A percentile compares a stretch with the other conserved stretches of the same genome.
phyloP scores from a whole-genome alignment of 1,284 basidiomycete species.

The Pulveroboletus sp. region DNA sequence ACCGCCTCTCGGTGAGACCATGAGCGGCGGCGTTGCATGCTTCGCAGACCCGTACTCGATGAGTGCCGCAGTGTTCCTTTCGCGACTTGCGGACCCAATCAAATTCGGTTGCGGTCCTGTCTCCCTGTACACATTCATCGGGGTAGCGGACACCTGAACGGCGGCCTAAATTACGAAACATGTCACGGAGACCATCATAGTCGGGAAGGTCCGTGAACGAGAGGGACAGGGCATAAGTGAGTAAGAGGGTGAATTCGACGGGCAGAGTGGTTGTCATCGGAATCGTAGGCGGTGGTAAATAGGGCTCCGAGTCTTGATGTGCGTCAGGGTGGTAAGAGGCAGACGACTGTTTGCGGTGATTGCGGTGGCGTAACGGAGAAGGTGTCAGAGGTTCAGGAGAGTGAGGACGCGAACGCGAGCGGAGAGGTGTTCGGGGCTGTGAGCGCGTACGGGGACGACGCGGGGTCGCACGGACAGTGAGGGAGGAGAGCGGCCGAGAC shows the following conservation, averaged over 20 bases:
- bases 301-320: conserved; percentile 10
- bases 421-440: conserved; percentile 20
- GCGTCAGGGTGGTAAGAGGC: conserved; percentile 22
- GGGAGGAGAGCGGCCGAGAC: conserved; percentile 19
- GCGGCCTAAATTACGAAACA: conserved; percentile 70
- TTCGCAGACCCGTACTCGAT: conserved; percentile 37
- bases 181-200: conserved; percentile 81
- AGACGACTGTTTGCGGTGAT: conserved; percentile 23
- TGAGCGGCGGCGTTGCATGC: conserved; percentile 35
- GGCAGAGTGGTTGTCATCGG: conserved; percentile 83
- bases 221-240: conserved; percentile 82
- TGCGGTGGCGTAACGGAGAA: conserved; percentile 18
- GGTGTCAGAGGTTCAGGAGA: conserved; percentile 17
- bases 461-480: conserved; percentile 10
- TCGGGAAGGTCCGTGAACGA: conserved; percentile 91
- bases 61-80: conserved; percentile 17
- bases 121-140: conserved; percentile 53
- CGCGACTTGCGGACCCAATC: conserved; percentile 32
- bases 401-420: conserved; percentile 9
- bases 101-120: conserved; percentile 25
- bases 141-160: conserved; percentile 53
- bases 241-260: conserved; percentile 85
- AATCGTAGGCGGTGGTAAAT: conserved; percentile 21
- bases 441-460: conserved; percentile 22
- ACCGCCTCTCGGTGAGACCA: conserved; percentile 29